Evolutionary conservation across 2,329 filamentous ascomycete species (phyloP), one percentile per base, ranked within the genome.

Genomic region (Colletotrichum nymphaeae): DNA sequence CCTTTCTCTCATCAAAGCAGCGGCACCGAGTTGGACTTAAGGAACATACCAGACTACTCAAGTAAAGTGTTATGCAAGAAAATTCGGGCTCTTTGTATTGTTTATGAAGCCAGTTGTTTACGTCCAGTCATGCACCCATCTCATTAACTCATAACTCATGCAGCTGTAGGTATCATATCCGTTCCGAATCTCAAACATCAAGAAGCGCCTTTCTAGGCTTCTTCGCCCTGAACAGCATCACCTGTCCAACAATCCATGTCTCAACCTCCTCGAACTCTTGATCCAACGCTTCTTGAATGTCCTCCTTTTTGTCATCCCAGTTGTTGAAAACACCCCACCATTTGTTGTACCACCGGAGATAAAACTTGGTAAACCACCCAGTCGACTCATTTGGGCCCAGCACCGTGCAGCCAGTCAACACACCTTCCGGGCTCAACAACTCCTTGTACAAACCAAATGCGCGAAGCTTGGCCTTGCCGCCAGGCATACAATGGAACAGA

Each of bases 401-500:
- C 0, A 86, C 76, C 1, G 83, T 85, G 59, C 80, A 81, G 1
- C 84, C 84, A 22, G 78, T 76, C 42, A 86, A 63, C 1, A 82
- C 80, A 5, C 84, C 84, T n/a, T 80, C 76, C 1, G 80, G 77
- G 12, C 73, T 77, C 11, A 86, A 74, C 6, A 80, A 68, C 1
- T 75, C 71, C 74, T 81, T 83, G 60, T 83, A 78, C 5, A 78
- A 76, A 7, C 56, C 67, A 24, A 86, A 79, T 2, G 83, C 77
- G 12, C 42, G 58, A 14, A 79, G 68, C 74, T 85, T 84, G 5
- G 72, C 70, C 4, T 69, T 59, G 1, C 79, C 78, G 0, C 79
- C 80, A 0, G 84, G 84, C 11, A 86, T 73, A 75, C 84, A 86
- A 75, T 86, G 84, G 19, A 86, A 77, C 5, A 86, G 73, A 74